These are phyloP conservation scores for Echinochloa phyllopogon DNA, from an alignment of 176 grass and related monocot species.

Conservation along the genomic window DNA sequence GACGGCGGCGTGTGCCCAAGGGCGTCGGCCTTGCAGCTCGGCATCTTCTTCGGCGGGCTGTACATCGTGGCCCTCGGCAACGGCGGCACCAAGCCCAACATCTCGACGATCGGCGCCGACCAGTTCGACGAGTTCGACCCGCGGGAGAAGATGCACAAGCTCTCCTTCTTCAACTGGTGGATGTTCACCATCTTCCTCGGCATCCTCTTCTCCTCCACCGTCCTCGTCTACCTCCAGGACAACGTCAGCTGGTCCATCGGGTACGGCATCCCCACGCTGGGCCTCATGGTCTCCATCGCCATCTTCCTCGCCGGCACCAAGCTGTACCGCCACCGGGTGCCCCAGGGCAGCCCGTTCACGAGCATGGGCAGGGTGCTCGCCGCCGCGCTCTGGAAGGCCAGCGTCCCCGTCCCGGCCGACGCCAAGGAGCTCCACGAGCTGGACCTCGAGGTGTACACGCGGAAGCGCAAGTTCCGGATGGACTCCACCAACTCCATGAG, in stretches of 20 bases:
- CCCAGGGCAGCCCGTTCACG: constrained; percentile 73
- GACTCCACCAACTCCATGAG: constrained; percentile 57
- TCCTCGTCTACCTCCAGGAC: constrained; percentile 97
- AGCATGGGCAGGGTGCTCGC: constrained; percentile 70
- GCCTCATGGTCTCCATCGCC: constrained; percentile 50
- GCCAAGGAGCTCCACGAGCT: constrained; percentile 66
- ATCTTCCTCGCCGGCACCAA: constrained; percentile 80
- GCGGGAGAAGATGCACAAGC: constrained; percentile 72
- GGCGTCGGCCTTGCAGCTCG: constrained; percentile 58
- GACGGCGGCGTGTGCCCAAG: constrained; percentile 43
- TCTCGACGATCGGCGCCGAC: constrained; percentile 91
- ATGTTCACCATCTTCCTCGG: constrained; percentile 84
- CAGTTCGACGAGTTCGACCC: constrained; percentile 91
- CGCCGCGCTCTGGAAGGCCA: constrained; percentile 52
- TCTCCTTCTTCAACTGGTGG: constrained; percentile 99
- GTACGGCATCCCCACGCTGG: constrained; percentile 72
- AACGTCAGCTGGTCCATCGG: constrained; percentile 77
- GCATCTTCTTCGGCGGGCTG: constrained; percentile 67
- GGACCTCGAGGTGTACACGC: constrained; percentile 46
- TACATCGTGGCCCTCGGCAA: constrained; percentile 81
- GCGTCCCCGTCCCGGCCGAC: constrained; percentile 46
- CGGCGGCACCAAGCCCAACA: constrained; percentile 87
- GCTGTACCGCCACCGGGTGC: constrained; percentile 74
- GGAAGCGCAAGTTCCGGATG: constrained; percentile 52
- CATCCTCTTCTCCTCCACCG: constrained; percentile 77